Evolutionary conservation across 208 protist genomes (phyloP).

Genomic region (Porcisia deanei): DNA sequence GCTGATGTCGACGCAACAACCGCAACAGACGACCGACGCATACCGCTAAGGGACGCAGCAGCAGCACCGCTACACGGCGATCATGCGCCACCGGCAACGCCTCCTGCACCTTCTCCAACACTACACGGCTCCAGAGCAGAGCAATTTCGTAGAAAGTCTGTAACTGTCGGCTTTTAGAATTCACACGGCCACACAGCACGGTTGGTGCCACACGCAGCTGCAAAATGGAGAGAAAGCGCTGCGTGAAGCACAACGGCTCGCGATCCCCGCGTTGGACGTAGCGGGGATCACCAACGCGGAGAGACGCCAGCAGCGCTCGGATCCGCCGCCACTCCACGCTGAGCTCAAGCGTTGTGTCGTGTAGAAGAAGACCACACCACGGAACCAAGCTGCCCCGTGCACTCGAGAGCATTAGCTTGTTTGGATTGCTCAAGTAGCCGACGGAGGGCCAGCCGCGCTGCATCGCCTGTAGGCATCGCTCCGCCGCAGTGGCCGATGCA

Average conservation of each 20-base stretch:
- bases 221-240: slow-evolving; percentile 46
- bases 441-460: slow-evolving; percentile 51
- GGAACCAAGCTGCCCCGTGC: slow-evolving; percentile 19
- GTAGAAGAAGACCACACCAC: slow-evolving; percentile 67
- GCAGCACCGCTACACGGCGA: slow-evolving; percentile 21
- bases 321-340: slow-evolving; percentile 74
- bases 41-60: slow-evolving; percentile 34
- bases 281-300: slow-evolving; percentile 22
- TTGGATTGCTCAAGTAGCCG: slow-evolving; percentile 44
- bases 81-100: slow-evolving; percentile 12
- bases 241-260: slow-evolving; percentile 28
- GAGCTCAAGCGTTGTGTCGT: slow-evolving; percentile 41
- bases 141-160: slow-evolving; percentile 68
- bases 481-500: slow-evolving; percentile 48
- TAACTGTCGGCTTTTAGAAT: slow-evolving; percentile 49
- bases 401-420: slow-evolving; percentile 10
- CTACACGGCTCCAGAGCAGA: slow-evolving; percentile 55
- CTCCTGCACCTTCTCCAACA: slow-evolving; percentile 42
- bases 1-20: slow-evolving; percentile 30
- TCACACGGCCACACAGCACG: slow-evolving; percentile 51
- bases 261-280: slow-evolving; percentile 13
- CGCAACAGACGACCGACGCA: slow-evolving; percentile 36
- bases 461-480: slow-evolving; percentile 45
- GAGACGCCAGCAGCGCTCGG: slow-evolving; percentile 18
- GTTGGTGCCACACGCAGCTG: slow-evolving; percentile 49